These are phyloP conservation scores for Buxus sempervirens DNA, from an alignment of 164 flowering plant genomes.

Conservation along the genomic window DNA sequence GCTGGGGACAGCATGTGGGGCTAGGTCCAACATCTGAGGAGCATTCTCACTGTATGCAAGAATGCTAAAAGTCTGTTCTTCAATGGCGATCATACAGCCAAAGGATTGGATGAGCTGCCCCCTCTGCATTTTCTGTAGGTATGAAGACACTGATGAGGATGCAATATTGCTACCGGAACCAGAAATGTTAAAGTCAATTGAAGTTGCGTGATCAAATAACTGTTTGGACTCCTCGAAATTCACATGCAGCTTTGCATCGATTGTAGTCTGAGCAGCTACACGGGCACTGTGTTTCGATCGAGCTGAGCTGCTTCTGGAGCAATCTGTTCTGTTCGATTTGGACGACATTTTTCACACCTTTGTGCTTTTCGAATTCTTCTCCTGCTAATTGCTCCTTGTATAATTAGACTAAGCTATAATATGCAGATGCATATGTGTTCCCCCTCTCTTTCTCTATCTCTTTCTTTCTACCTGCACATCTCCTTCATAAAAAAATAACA, in stretches of 20 bases:
- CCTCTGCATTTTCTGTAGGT: constrained; percentile 59
- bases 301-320: constrained; percentile 52
- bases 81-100: constrained; percentile 65
- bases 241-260: constrained; percentile 64
- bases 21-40: constrained; percentile 67
- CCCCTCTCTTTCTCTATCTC: too few species aligned
- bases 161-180: constrained; percentile 42
- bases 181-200: constrained; percentile 41
- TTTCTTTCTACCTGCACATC: background rate
- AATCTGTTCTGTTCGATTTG: constrained; percentile 40
- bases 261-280: constrained; percentile 48
- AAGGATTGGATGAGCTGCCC: constrained; percentile 62
- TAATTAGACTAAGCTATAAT: constrained; percentile 8
- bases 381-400: background rate
- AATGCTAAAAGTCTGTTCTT: constrained; percentile 44
- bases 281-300: constrained; percentile 51
- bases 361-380: constrained; percentile 7
- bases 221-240: constrained; percentile 49
- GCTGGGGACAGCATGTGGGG: constrained; percentile 67
- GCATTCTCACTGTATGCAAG: constrained; percentile 74
- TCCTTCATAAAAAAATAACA: background rate
- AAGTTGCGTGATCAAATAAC: constrained; percentile 53
- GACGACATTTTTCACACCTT: constrained; percentile 41
- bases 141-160: constrained; percentile 49
- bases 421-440: background rate